Evolutionary conservation across 495 filamentous ascomycete species (phyloP), one percentile per base, ranked within the genome.

Genomic region (Parmelia sp.): DNA sequence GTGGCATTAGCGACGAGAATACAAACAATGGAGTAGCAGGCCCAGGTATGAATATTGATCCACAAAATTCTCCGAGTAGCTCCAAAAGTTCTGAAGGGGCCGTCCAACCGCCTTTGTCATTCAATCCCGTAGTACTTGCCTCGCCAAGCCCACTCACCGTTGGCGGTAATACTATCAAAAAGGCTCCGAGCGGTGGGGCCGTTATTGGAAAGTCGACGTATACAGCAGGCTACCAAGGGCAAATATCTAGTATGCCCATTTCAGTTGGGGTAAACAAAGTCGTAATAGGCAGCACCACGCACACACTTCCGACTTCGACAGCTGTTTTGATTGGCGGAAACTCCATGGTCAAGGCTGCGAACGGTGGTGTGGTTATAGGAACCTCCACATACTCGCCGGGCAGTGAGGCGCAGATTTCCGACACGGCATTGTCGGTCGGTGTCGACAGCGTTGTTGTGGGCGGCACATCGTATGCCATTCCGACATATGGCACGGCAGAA

Each of bases 321-420:
- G 35, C 61, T n/a, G 44, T 63, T 23, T 42, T 42, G 2, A 31
- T 63, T 10, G 35, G 29, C 31, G 61, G 51, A 39, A 19, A 63
- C 23, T 40, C 51, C 2, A 57, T 63, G 14, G 21, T 36, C 21
- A 31, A 42, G 21, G 51, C 61, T 33, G 33, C 53, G 11, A 58
- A 45, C 11, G 57, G 63, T 8, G 63, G 57, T 36, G 27, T 59
- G 21, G 7, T 60, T 15, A 60, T 53, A 21, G 63, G 57, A n/a
- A 60, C 19, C 44, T 39, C 63, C 8, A 65, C 63, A 1, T 10
- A 60, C 33, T 19, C 57, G 19, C 57, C 57, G 12, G 57, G 62
- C 8, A 29, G 36, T 14, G 40, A 60, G 31, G 47, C 57, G n/a
- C 44, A 57, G 17, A 40, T 65, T 12, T 35, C 27, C 0, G 63